These are phyloP conservation scores for Bombardia bombarda DNA, from an alignment of 495 filamentous ascomycete species.

Conservation along the genomic window DNA sequence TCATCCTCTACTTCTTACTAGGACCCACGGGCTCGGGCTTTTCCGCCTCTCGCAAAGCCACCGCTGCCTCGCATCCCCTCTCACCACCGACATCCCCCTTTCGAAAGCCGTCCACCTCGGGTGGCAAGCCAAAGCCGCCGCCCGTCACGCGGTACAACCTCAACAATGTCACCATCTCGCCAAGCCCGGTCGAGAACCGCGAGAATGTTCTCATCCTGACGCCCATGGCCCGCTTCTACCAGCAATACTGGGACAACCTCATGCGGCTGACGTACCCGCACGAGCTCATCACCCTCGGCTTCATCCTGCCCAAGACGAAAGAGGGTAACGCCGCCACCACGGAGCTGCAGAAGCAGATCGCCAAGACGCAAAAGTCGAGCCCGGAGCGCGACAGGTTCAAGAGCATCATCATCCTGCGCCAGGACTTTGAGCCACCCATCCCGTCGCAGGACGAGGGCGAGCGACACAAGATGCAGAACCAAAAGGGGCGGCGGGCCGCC, in stretches of 20 bases:
- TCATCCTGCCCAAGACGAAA: conserved; percentile 86
- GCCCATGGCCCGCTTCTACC: conserved; percentile 86
- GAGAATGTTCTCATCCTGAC: conserved; percentile 90
- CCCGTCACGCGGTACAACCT: conserved; percentile 93
- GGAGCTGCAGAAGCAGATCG: conserved; percentile 74
- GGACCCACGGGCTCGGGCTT: conserved; percentile 36
- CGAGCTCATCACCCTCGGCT: conserved; percentile 89
- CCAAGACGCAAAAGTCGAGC: conserved; percentile 69
- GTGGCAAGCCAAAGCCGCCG: conserved; percentile 55
- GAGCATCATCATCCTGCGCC: conserved; percentile 84
- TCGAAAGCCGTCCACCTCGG: conserved; percentile 53
- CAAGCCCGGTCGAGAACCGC: conserved; percentile 61
- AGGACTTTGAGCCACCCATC: conserved; percentile 86
- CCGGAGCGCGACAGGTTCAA: conserved; percentile 76
- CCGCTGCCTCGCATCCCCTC: conserved; percentile 62
- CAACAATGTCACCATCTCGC: conserved; percentile 81
- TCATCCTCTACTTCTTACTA: conserved; percentile 46
- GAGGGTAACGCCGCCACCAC: conserved; percentile 79
- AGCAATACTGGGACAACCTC: conserved; percentile 94
- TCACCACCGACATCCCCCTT: conserved; percentile 83
- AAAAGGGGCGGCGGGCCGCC: conserved; percentile 75
- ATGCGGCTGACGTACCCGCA: conserved; percentile 78
- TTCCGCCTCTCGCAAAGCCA: conserved; percentile 31
- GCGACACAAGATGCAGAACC: conserved; percentile 80
- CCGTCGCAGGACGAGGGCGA: conserved; percentile 77